Percentiles rank a stretch among this genome's conserved stretches.
Conservation (phyloP, 2,329 filamentous ascomycete species). For the Ascochyta lentis region DNA sequence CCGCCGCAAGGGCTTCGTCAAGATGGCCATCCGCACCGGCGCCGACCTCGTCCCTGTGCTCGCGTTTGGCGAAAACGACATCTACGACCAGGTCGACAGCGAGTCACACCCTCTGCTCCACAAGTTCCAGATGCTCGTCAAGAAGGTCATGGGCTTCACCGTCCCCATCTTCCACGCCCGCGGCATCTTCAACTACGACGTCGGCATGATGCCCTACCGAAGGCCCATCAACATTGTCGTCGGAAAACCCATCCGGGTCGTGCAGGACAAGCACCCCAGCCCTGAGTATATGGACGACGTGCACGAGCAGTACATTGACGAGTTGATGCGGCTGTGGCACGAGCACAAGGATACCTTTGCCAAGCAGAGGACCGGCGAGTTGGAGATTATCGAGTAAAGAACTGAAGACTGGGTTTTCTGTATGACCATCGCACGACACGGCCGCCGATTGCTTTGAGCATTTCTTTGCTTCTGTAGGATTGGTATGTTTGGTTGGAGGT, state of each 20-base stretch:
- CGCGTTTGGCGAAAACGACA: conserved; percentile 92
- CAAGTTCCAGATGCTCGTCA: conserved; percentile 80
- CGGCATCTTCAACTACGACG: conserved; percentile 97
- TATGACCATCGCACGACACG: background rate
- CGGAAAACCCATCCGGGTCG: conserved; percentile 78
- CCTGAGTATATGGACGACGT: conserved; percentile 80
- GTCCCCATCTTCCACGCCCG: conserved; percentile 88
- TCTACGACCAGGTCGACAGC: conserved; percentile 88
- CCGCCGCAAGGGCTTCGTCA: conserved; percentile 89
- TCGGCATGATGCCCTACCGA: conserved; percentile 93
- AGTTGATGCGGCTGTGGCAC: conserved; percentile 76
- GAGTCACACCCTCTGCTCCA: conserved; percentile 80
- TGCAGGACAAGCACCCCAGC: conserved; percentile 68
- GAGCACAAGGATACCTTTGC: conserved; percentile 80
- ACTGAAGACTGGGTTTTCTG: background rate
- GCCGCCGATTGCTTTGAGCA: background rate
- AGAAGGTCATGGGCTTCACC: conserved; percentile 89
- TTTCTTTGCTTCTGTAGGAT: background rate
- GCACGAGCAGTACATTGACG: conserved; percentile 78
- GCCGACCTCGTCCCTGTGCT: conserved; percentile 93
- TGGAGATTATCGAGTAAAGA: conserved; percentile 68
- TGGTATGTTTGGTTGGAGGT: background rate
- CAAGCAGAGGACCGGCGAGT: conserved; percentile 65
- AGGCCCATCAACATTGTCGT: conserved; percentile 88
- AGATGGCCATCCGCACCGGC: conserved; percentile 89